A percentile compares a stretch with the other conserved stretches of the same genome.
These are phyloP conservation scores for Crithidia acanthocephali DNA, from an alignment of 208 protist genomes.

Conservation along the genomic window DNA sequence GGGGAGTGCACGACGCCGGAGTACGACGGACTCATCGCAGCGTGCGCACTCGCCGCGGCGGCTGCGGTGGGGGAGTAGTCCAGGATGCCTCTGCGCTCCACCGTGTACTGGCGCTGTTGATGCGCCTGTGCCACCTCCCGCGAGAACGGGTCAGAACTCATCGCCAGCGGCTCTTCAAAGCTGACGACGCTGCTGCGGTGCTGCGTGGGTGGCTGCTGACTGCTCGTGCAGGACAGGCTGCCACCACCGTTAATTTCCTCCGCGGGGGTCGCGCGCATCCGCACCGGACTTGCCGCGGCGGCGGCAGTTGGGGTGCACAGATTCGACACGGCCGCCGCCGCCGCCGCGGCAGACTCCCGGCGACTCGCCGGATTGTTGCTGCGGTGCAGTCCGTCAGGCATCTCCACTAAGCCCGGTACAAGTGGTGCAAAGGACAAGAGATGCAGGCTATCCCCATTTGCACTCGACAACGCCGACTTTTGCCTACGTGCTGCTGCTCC, in stretches of 20 bases:
- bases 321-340: background rate
- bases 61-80: background rate
- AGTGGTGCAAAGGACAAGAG: slow-evolving; percentile 12
- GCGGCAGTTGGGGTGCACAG: background rate
- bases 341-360: background rate
- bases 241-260: background rate
- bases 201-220: background rate
- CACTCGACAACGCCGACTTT: background rate
- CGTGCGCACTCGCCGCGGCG: background rate
- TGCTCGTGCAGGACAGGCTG: slow-evolving; percentile 8
- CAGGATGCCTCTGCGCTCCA: slow-evolving; percentile 4
- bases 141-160: background rate
- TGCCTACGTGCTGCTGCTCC: background rate
- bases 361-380: background rate
- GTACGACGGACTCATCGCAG: background rate
- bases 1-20: background rate
- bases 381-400: background rate
- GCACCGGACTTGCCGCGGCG: background rate
- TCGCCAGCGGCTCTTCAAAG: slow-evolving; percentile 12
- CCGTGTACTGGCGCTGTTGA: background rate
- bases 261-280: background rate
- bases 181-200: slow-evolving; percentile 15
- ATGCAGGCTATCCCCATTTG: background rate
- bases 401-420: background rate
- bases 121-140: background rate